Percentiles rank a stretch among this genome's conserved stretches.
phyloP scores from a whole-genome alignment of 352 stramenopile genomes.

The Pythium pyrilobum region DNA sequence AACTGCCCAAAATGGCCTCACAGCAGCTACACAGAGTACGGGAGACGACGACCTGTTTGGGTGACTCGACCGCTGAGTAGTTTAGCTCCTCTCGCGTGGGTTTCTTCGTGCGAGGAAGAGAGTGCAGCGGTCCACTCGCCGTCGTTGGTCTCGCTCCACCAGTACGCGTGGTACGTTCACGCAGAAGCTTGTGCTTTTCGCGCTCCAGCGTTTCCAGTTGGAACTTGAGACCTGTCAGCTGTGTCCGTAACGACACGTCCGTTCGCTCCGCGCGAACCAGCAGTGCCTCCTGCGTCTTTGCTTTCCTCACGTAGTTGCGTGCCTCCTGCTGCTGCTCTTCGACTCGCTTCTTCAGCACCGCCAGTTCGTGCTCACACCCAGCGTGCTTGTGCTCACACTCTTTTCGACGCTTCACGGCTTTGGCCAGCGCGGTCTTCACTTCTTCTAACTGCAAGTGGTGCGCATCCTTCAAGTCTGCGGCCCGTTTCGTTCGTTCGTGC shows the following conservation, averaged over 20 bases:
- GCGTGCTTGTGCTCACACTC: slow-evolving; percentile 15
- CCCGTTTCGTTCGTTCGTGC: slow-evolving; percentile 23
- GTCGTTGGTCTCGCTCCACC: not conserved
- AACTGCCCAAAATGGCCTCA: not conserved
- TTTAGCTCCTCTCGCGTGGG: not conserved
- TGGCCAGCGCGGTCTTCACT: slow-evolving; percentile 18
- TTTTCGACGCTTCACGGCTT: slow-evolving; percentile 22
- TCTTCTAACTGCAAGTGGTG: slow-evolving; percentile 27
- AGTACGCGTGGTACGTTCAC: not conserved
- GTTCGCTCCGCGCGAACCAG: slow-evolving; percentile 26
- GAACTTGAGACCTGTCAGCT: slow-evolving; percentile 19
- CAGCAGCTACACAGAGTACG: not conserved
- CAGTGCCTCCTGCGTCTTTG: slow-evolving; percentile 16
- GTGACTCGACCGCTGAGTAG: not conserved
- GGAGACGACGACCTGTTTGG: not conserved
- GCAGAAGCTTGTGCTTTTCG: slow-evolving; percentile 17
- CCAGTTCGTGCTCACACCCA: slow-evolving; percentile 15
- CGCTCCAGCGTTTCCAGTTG: slow-evolving; percentile 19
- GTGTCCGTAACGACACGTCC: slow-evolving; percentile 25
- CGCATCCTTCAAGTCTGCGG: slow-evolving; percentile 17
- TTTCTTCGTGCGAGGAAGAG: not conserved
- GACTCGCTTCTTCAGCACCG: slow-evolving; percentile 9
- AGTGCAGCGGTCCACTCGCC: not conserved
- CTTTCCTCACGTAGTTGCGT: slow-evolving; percentile 7
- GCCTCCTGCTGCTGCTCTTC: slow-evolving; percentile 16